Evolutionary conservation across 2,329 filamentous ascomycete genomes (phyloP), one percentile per base, ranked within the genome.

Genomic region (Bimuria novae-zelandiae): DNA sequence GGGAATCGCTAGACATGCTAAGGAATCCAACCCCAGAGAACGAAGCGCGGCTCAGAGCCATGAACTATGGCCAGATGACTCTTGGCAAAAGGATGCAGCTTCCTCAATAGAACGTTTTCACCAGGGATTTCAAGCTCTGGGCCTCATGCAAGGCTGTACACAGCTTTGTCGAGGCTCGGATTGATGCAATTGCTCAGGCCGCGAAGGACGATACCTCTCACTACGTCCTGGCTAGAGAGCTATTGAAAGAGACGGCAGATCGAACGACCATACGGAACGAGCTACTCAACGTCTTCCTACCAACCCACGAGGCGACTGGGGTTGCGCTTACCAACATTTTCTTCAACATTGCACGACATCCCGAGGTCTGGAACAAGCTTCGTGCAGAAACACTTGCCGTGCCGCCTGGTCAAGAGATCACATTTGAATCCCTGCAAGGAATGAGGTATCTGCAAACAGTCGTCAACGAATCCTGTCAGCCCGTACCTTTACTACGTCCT

Each of bases 341-440:
- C 50, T 69, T 64, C 32, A 59, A 75, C 7, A 59, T 75, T 45
- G 68, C 73, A 7, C 68, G 74, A 2, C 71, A 74, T 43, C 70
- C 75, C 6, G 54, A 57, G 5, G 55, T 71, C 51, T 49, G 69
- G 62, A 23, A 59, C 48, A 39, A 68, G 52, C 59, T 75, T 59
- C 50, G 77, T 16, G 52, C 59, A 8, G 77, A 72, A 71, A 56
- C 71, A 2, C 35, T 7, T 11, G 8, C 6, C 30, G 30, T n/a
- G n/a, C n/a, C n/a, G n/a, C n/a, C n/a, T n/a, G n/a, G n/a, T n/a
- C n/a, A n/a, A n/a, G n/a, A n/a, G n/a, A n/a, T n/a, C n/a, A n/a
- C n/a, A n/a, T n/a, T n/a, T n/a, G n/a, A n/a, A n/a, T n/a, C n/a
- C n/a, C n/a, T n/a, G n/a, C n/a, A n/a, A n/a, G n/a, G n/a, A n/a